These are phyloP conservation scores for Trichoderma endophyticum DNA, from an alignment of 2,329 filamentous ascomycete species.

Conservation along the genomic window DNA sequence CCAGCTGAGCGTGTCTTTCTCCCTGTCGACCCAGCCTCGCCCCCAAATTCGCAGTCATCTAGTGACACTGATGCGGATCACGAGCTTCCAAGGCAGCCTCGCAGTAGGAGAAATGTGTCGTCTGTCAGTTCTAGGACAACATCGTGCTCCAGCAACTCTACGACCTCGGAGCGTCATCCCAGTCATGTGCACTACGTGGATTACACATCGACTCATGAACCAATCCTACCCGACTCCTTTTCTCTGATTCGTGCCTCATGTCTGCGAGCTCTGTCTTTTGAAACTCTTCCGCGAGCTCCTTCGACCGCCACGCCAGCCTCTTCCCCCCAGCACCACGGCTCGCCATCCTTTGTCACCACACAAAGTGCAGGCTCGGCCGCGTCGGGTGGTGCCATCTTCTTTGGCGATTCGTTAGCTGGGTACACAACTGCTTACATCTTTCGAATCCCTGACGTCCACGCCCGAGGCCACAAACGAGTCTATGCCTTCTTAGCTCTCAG, in stretches of 20 bases:
- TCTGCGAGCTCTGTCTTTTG: constrained; percentile 63
- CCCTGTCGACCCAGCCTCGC: constrained; percentile 45
- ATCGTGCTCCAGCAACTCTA: constrained; percentile 54
- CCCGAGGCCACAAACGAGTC: constrained; percentile 64
- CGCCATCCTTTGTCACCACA: constrained; percentile 53
- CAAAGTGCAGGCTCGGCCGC: constrained; percentile 52
- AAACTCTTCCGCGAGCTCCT: constrained; percentile 59
- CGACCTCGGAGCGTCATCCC: constrained; percentile 41
- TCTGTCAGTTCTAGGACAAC: constrained; percentile 44
- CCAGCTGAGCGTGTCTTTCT: constrained; percentile 58
- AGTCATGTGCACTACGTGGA: constrained; percentile 64
- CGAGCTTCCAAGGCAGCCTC: constrained; percentile 38
- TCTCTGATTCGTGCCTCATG: constrained; percentile 65
- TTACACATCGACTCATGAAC: constrained; percentile 67
- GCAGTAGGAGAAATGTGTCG: constrained; percentile 42
- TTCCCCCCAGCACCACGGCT: constrained; percentile 35
- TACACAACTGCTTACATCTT: constrained; percentile 71
- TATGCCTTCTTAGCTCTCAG: constrained; percentile 65
- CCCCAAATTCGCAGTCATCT: constrained; percentile 51
- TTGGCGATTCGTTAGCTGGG: constrained; percentile 61
- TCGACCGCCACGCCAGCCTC: constrained; percentile 39
- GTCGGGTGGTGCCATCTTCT: constrained; percentile 65
- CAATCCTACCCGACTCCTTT: constrained; percentile 59
- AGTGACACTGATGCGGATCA: constrained; percentile 53
- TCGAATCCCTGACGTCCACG: constrained; percentile 64